Percentiles rank a stretch among this genome's conserved stretches.
Conservation (phyloP, 768 basidiomycete species). For the Tricholoma hemisulphureum region DNA sequence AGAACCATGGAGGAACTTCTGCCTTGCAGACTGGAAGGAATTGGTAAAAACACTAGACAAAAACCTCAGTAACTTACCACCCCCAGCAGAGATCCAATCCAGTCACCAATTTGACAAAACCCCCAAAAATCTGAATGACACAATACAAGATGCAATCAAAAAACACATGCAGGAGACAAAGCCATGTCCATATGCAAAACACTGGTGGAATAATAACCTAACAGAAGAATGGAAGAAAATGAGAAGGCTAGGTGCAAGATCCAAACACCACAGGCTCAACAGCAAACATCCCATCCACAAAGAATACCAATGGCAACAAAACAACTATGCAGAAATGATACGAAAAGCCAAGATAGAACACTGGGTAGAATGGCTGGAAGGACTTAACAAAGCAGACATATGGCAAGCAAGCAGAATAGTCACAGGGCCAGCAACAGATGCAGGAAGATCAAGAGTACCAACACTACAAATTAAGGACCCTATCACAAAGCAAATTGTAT, state of each 20-base stretch:
- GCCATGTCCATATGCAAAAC: conserved; percentile 12
- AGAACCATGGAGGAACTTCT: background rate
- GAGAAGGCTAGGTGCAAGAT: background rate
- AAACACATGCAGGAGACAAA: background rate
- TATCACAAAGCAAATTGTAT: too few relatives aligned
- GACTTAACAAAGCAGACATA: background rate
- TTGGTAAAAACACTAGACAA: background rate
- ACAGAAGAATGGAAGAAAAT: too few relatives aligned
- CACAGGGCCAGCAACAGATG: background rate
- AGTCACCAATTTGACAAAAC: background rate
- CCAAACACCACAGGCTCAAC: background rate
- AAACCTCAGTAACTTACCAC: background rate
- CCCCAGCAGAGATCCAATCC: background rate
- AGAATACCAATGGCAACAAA: background rate
- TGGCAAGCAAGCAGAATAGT: background rate
- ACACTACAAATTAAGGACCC: too few relatives aligned
- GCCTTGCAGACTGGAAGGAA: background rate
- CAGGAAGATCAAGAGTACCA: too few relatives aligned
- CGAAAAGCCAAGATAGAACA: background rate
- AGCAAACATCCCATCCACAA: background rate
- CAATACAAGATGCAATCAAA: background rate
- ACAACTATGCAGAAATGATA: background rate
- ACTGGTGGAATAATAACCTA: conserved; percentile 19
- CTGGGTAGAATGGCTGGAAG: background rate
- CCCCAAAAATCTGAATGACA: background rate